A percentile compares a stretch with the other conserved stretches of the same genome.
Conservation (phyloP, 2,329 filamentous ascomycete species). For the Colletotrichum phormii region DNA sequence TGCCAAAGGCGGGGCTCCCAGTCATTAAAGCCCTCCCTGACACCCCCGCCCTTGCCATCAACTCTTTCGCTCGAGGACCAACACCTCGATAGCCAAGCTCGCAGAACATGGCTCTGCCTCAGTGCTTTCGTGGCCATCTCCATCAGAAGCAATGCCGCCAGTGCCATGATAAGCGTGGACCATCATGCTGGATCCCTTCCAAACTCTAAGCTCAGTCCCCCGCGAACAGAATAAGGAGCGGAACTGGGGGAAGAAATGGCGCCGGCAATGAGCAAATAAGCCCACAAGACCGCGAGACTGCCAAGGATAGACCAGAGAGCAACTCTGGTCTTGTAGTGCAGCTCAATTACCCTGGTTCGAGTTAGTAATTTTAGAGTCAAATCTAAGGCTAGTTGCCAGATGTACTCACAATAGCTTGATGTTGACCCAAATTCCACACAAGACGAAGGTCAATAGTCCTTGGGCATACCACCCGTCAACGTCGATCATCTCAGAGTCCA, state of each 20-base stretch:
- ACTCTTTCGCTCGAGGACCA: constrained; percentile 62
- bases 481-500: constrained; percentile 6
- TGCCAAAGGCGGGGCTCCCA: constrained; percentile 68
- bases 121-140: constrained; percentile 1
- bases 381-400: too few relatives aligned
- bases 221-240: neutral
- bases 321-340: neutral
- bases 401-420: constrained; percentile 11
- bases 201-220: neutral
- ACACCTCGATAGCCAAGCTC: constrained; percentile 8
- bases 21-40: constrained; percentile 51
- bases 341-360: neutral
- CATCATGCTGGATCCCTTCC: constrained; percentile 1
- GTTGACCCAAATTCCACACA: constrained; percentile 12
- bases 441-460: neutral
- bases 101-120: constrained; percentile 6
- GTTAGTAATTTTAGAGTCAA: neutral
- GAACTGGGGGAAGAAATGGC: neutral
- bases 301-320: neutral
- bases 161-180: neutral
- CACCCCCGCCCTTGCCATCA: constrained; percentile 45
- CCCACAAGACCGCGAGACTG: neutral
- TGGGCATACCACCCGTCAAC: constrained; percentile 15
- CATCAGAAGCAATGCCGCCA: neutral
- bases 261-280: neutral